Evolutionary conservation across 371 early-diverging fungal genomes (phyloP), one percentile per base, ranked within the genome.

Genomic region (Mucor plumbeus): DNA sequence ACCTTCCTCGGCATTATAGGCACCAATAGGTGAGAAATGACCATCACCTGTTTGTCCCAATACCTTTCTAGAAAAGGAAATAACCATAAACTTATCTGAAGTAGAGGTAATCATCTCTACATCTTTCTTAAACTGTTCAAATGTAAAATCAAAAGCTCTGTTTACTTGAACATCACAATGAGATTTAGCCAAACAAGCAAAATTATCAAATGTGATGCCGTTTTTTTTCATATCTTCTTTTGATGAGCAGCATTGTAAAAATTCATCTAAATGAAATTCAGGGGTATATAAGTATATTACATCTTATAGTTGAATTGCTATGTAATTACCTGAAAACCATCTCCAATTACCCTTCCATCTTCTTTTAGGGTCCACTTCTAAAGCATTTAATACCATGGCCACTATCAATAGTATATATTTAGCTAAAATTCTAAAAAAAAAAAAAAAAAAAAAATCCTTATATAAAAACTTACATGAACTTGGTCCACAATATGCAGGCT

Each of bases 291-390:
- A 26, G 26, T 26, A 26, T 3, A 26, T 26, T 26, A 26, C 26
- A 26, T 26, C 3, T 26, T 26, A 26, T 26, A 26, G 3, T 3
- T 3, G 3, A 26, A 26, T 3, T 26, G 3, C 26, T 26, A 26
- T 26, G 1, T 3, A 26, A n/a, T 21, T 78, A 74, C 81, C 81
- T 57, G 82, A 78, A 67, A 73, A 85, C 94, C 94, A 96, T 54
- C 97, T 82, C 96, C 96, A 95, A 10, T 92, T 92, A 5, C 97
- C 96, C 78, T 97, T 95, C 96, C 97, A 95, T 19, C 83, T 80
- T 63, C 90, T 83, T 36, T 92, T 87, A 0, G 96, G 96, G 71
- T 95, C 95, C 13, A 97, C 92, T 71, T 94, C 94, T 40, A 97
- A 78, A 3, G 95, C 94, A 74, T 97, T 97, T 21, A 97, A 82